Conservation (phyloP, 2,329 filamentous ascomycete species). For the Lecanosticta acicola region DNA sequence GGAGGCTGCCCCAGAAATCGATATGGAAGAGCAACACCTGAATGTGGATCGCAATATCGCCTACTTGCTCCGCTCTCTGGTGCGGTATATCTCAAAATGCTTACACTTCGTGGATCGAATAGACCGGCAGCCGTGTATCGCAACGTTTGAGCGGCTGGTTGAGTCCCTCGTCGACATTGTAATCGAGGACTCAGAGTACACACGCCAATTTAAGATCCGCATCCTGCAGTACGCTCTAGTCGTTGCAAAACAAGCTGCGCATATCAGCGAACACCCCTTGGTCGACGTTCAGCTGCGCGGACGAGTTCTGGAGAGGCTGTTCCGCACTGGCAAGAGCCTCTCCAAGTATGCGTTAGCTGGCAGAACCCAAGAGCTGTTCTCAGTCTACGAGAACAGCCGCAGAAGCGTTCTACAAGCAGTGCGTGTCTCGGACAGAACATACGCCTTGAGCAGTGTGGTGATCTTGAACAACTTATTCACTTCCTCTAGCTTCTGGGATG, state of each 20-base stretch:
- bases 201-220: background rate
- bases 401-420: conserved; percentile 38
- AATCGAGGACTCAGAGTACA: conserved; percentile 1
- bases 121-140: conserved; percentile 46
- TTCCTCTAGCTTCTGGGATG: conserved; percentile 40
- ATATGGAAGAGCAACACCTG: conserved; percentile 1
- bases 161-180: conserved; percentile 29
- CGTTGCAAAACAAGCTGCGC: conserved; percentile 28
- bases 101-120: conserved; percentile 51
- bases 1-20: background rate
- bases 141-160: conserved; percentile 38
- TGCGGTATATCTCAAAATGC: conserved; percentile 45
- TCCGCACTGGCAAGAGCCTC: conserved; percentile 35
- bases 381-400: conserved; percentile 44
- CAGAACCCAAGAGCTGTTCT: conserved; percentile 32
- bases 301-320: conserved; percentile 28
- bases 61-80: conserved; percentile 41
- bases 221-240: conserved; percentile 26
- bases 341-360: conserved; percentile 29
- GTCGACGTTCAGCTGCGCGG: conserved; percentile 13
- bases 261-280: conserved; percentile 29
- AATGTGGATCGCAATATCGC: background rate
- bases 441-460: conserved; percentile 44
- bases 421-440: conserved; percentile 44
- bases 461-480: conserved; percentile 35